Evolutionary conservation across 2,329 filamentous ascomycete genomes (phyloP), one percentile per base, ranked within the genome.

Genomic region (Nemania sp.): DNA sequence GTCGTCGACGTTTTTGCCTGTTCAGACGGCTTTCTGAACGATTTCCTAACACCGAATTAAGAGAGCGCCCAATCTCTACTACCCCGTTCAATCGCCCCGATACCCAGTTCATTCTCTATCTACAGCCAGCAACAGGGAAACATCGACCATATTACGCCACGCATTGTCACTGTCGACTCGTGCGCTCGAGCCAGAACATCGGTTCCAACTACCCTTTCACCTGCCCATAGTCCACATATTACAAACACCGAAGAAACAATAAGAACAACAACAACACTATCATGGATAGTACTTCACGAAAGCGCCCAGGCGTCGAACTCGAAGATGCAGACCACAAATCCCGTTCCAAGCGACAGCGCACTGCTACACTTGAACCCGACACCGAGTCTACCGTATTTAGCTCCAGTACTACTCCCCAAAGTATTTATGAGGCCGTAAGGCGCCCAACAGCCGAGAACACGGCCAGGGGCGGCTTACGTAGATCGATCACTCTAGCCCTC

Each of bases 401-500:
- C 52, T 41, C 49, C 6, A 43, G 7, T 41, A 54, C 32, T 18
- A 6, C 49, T 24, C 29, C 52, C 4, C 41, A 61, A 24, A 29
- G 47, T 24, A 38, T 43, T 3, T 73, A 62, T 22, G 68, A 75
- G 27, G 60, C 70, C 10, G 64, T 69, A 8, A 71, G 65, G 22
- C 69, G 27, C 24, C 76, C 76, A 27, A 77, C 73, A 29, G 73
- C 75, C 7, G 77, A 79, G 22, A 77, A 77, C 49, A 72, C 79
- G 67, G 77, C 80, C n/a, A 78, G 81, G 59, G 74, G 76, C 47
- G 82, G 84, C 1, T 79, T 91, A 27, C 82, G 84, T 53, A 84
- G 88, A 58, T 85, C 87, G 11, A 86, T 90, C 64, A 85, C 83
- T 0, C 76, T 90, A 64, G 83, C 84, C 2, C 77, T 90, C 29